Percentiles rank a stretch among this genome's conserved stretches.
Conservation (phyloP, 2,329 filamentous ascomycete species). For the Myriosclerotinia scirpicola region DNA sequence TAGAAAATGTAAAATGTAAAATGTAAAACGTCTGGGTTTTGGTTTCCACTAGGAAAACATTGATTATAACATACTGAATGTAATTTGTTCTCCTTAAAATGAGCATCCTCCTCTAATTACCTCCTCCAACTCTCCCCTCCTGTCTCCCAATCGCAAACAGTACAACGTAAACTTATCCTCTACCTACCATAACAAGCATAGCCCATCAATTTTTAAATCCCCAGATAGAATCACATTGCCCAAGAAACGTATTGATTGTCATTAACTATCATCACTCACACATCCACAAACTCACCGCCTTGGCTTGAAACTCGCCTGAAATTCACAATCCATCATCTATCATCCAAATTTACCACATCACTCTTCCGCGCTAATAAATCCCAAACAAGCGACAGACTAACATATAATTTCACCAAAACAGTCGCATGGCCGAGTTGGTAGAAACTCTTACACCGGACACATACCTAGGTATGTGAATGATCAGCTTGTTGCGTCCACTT, state of each 20-base stretch:
- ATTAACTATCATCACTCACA: background rate
- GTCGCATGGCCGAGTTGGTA: background rate
- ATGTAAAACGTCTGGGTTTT: background rate
- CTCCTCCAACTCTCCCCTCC: background rate
- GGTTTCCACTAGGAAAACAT: background rate
- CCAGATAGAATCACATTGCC: background rate
- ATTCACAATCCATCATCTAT: background rate
- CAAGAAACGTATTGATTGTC: background rate
- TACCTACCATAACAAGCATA: background rate
- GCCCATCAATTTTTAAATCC: background rate
- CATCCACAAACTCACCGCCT: background rate
- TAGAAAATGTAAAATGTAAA: background rate
- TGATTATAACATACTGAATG: background rate
- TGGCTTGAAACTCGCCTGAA: background rate
- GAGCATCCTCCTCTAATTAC: too few species aligned
- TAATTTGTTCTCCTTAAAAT: too few species aligned
- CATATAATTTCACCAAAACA: background rate
- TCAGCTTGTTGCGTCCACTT: background rate
- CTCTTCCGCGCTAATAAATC: background rate
- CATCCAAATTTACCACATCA: background rate
- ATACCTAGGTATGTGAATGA: background rate
- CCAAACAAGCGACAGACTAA: background rate
- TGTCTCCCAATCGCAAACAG: background rate
- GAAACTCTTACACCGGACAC: background rate
- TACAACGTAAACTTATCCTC: background rate